phyloP scores from a whole-genome alignment of 805 yeast species.

The Candida chilensis region DNA sequence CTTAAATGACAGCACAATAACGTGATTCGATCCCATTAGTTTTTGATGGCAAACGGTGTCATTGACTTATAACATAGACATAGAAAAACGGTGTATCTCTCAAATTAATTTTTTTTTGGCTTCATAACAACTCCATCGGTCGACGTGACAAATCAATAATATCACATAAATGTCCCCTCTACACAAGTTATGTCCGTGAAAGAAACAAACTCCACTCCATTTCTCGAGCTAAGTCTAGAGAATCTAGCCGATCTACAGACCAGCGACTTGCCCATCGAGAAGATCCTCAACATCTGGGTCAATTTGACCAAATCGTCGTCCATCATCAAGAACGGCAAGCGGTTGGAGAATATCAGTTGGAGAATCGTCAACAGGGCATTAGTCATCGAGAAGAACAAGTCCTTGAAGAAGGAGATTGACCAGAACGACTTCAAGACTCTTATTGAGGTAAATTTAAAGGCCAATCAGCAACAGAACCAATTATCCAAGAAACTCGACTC shows the following conservation, averaged over 20 bases:
- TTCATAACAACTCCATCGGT: too few species aligned
- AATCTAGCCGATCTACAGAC: not conserved
- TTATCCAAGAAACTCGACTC: conserved; percentile 6
- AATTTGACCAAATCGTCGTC: not conserved
- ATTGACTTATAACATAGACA: too few species aligned
- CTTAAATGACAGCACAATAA: too few species aligned
- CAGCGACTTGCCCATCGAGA: not conserved
- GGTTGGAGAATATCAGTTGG: conserved; percentile 18
- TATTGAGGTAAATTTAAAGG: conserved; percentile 9
- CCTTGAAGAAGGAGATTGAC: conserved; percentile 7
- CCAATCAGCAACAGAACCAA: conserved; percentile 10
- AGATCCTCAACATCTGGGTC: not conserved
- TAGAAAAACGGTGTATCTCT: too few species aligned
- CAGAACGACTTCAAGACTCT: not conserved
- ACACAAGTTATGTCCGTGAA: not conserved
- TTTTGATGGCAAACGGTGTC: too few species aligned
- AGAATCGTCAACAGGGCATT: conserved; percentile 16
- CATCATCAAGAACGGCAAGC: conserved; percentile 14
- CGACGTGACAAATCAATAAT: too few species aligned
- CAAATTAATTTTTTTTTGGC: too few species aligned
- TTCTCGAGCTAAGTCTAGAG: not conserved
- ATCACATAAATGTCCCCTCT: too few species aligned
- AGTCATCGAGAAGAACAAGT: conserved; percentile 4
- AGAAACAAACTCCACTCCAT: not conserved
- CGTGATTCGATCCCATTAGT: too few species aligned